Evolutionary conservation across 371 early-diverging fungal species (phyloP).

Genomic region (Chytridium lagenaria): DNA sequence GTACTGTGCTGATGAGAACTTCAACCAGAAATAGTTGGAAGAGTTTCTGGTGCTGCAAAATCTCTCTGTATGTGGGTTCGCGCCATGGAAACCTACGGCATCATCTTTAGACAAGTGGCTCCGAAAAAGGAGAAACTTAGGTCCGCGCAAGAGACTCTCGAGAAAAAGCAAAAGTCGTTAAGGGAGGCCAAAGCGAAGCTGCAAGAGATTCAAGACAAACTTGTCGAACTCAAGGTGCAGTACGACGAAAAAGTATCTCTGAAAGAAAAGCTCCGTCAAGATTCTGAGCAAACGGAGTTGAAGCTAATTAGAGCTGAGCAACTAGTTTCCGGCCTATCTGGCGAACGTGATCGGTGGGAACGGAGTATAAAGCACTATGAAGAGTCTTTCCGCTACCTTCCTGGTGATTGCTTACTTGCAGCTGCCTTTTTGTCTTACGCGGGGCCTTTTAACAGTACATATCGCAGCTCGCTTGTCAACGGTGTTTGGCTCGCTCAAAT

Average conservation of each 20-base stretch:
- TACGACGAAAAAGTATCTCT: conserved; percentile 61
- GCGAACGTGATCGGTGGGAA: conserved; percentile 64
- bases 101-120: conserved; percentile 61
- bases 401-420: conserved; percentile 62
- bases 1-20: conserved; percentile 62
- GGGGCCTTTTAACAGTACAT: conserved; percentile 58
- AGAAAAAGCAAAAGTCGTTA: conserved; percentile 62
- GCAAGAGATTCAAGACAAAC: conserved; percentile 63
- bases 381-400: conserved; percentile 53
- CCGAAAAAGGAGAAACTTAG: conserved; percentile 65
- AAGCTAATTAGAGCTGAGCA: conserved; percentile 60
- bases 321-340: conserved; percentile 61
- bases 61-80: conserved; percentile 66
- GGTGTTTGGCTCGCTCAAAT: conserved; percentile 54
- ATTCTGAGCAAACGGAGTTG: conserved; percentile 60
- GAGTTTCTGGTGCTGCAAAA: conserved; percentile 63
- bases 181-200: conserved; percentile 59
- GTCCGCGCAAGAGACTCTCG: conserved; percentile 58
- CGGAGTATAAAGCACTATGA: conserved; percentile 57
- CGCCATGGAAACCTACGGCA: conserved; percentile 66
- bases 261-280: conserved; percentile 60
- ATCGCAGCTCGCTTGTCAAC: conserved; percentile 53
- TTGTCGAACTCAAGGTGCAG: conserved; percentile 57
- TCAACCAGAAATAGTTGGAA: conserved; percentile 62
- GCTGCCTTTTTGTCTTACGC: conserved; percentile 63